Base-by-base conservation (phyloP, 192 early-diverging fungal species). In the Gaertneriomyces sp. region DNA sequence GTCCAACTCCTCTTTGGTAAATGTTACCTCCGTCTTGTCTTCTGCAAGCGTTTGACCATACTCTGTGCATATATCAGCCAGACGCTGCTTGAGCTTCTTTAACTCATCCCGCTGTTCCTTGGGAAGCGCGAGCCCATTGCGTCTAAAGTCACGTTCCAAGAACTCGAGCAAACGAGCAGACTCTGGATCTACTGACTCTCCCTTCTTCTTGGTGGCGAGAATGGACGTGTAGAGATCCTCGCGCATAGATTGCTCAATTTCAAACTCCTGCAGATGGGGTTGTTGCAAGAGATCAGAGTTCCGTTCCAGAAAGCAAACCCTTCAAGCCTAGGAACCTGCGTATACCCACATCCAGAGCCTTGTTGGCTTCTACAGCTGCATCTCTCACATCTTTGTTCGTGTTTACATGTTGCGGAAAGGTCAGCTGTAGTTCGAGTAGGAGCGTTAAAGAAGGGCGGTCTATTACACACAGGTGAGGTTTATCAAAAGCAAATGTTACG, bases 41-140 rank as follows among this genome's bases (percentile, higher is more conserved):
- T 91, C 87, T 60, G 84, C 87, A 71, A 87, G 51, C 61, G 83
- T 89, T 72, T 88, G 85, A 64, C 74, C 79, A 64, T 89, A 93
- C 51, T 86, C 83, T 51, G 90, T 88, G 40, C 79, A 75, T 38
- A 89, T 66, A 43, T 89, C 88, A 14, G 83, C 77, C 40, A 93
- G 74, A 19, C 81, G 80, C 76, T 90, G 83, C 39, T 84, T 80
- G 54, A 91, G 74, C n/a, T 66, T 66, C 52, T 77, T 86, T 20
- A 92, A 69, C 52, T 79, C 74, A 57, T 85, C 69, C 47, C 86
- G 86, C 57, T 87, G 67, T 3, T 81, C 76, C 49, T 82, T 77
- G 10, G 75, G 66, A 10, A 94, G 80, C 25, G 78, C 86, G 14
- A 91, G 79, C 6, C 93, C 93, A 60, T 87, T 84, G 57, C 61